A percentile compares a stretch with the other conserved stretches of the same genome.
phyloP scores from a whole-genome alignment of 2,329 filamentous ascomycete genomes.

The Ascochyta viciae-villosae region DNA sequence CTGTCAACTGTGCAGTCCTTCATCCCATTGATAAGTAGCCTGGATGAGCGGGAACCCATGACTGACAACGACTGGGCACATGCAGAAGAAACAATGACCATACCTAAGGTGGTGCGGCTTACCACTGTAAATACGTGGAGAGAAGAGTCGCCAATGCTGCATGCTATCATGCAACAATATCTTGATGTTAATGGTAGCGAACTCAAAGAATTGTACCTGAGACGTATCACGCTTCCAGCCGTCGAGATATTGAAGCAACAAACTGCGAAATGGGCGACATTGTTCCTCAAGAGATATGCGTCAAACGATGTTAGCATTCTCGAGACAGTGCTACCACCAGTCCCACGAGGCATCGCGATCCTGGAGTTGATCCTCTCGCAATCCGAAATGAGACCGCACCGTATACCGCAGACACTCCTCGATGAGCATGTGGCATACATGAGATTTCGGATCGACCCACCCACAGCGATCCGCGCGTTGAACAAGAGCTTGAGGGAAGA shows the following conservation, averaged over 20 bases:
- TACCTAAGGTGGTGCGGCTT: constrained; percentile 18
- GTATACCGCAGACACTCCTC: constrained; percentile 29
- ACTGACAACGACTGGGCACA: constrained; percentile 43
- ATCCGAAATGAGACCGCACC: neutral
- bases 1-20: constrained; percentile 34
- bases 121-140: neutral
- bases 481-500: constrained; percentile 26
- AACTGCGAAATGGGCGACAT: constrained; percentile 26
- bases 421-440: constrained; percentile 32
- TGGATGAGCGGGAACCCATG: constrained; percentile 45
- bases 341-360: constrained; percentile 20
- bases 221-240: constrained; percentile 33
- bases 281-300: constrained; percentile 37
- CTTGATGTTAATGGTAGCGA: neutral
- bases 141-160: constrained; percentile 17
- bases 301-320: constrained; percentile 5
- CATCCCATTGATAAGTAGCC: constrained; percentile 43
- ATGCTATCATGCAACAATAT: constrained; percentile 3
- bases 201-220: constrained; percentile 12
- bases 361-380: constrained; percentile 9
- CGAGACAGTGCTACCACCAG: constrained; percentile 17
- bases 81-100: constrained; percentile 20
- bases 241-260: constrained; percentile 23
- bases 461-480: constrained; percentile 24
- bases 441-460: constrained; percentile 31